Conservation (phyloP, 371 early-diverging fungal species). For the Enterospora canceri region DNA sequence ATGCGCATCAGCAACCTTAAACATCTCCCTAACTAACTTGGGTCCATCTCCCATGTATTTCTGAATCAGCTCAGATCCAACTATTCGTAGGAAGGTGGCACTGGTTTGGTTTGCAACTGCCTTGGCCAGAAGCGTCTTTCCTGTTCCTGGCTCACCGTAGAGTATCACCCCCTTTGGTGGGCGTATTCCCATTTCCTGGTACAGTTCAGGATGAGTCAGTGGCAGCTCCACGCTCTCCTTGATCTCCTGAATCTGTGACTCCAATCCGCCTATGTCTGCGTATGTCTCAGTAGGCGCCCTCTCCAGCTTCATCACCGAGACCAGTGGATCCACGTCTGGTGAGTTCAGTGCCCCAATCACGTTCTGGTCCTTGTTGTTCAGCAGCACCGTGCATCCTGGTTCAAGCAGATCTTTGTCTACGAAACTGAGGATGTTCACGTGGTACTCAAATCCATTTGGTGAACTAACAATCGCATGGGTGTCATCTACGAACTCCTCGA, state of each 20-base stretch:
- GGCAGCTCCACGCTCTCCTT: conserved; percentile 99
- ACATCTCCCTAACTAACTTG: conserved; percentile 93
- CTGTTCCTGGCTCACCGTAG: conserved; percentile 95
- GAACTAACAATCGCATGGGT: conserved; percentile 96
- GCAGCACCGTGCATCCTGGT: conserved; percentile 57
- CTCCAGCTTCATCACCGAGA: conserved; percentile 97
- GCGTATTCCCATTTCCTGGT: conserved; percentile 97
- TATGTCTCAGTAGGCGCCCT: conserved; percentile 98
- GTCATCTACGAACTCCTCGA: conserved; percentile 99
- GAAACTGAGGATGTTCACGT: conserved; percentile 58
- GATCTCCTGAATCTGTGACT: conserved; percentile 95
- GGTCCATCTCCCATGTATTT: conserved; percentile 99
- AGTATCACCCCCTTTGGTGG: conserved; percentile 99
- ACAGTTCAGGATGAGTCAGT: conserved; percentile 93
- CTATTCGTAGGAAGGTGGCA: conserved; percentile 94
- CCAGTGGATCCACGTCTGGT: conserved; percentile 90
- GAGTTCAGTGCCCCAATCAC: conserved; percentile 88
- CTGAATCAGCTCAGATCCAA: conserved; percentile 98
- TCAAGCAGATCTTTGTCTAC: conserved; percentile 58
- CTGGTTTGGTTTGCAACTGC: conserved; percentile 99
- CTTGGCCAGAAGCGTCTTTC: conserved; percentile 94
- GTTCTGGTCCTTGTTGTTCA: conserved; percentile 57
- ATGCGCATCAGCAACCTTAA: conserved; percentile 92
- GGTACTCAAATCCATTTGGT: conserved; percentile 85
- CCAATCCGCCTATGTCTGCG: conserved; percentile 95